Evolutionary conservation across 148 eudicot species (phyloP).

Genomic region (Polygonum aviculare): DNA sequence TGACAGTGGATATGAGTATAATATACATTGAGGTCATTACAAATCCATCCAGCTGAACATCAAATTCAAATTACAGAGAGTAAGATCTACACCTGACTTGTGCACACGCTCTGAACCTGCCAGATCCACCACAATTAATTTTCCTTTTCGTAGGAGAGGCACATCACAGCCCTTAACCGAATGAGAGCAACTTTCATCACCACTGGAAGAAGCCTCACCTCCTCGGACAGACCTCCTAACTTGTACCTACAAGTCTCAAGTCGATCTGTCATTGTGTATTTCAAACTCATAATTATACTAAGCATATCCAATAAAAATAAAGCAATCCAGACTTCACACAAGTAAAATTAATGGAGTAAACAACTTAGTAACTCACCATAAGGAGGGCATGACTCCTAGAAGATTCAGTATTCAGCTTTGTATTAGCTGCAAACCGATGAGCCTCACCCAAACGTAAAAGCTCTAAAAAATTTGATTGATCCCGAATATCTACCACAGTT

Average conservation of each 20-base stretch:
- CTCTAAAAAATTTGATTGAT: conserved; percentile 62
- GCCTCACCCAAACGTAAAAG: conserved; percentile 75
- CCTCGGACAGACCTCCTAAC: conserved; percentile 61
- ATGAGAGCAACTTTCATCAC: conserved; percentile 44
- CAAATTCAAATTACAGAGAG: not conserved
- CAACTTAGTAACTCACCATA: conserved; percentile 38
- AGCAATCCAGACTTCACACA: not conserved
- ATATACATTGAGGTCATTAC: not conserved
- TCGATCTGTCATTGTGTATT: not conserved
- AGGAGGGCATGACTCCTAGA: conserved; percentile 93
- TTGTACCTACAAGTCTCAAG: conserved; percentile 47
- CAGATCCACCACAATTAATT: conserved; percentile 92
- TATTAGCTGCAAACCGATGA: conserved; percentile 87
- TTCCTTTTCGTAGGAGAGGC: conserved; percentile 79
- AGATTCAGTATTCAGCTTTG: conserved; percentile 90
- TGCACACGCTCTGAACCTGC: conserved; percentile 98
- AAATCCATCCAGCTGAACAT: not conserved
- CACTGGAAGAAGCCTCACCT: conserved; percentile 61
- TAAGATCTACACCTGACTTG: conserved; percentile 64
- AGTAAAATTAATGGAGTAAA: not conserved
- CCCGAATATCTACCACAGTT: conserved; percentile 62
- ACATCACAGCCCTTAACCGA: conserved; percentile 49
- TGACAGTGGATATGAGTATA: not conserved
- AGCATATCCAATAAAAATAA: not conserved
- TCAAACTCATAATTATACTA: not conserved